phyloP scores from a whole-genome alignment of 2,329 filamentous ascomycete genomes.

The Botrytis aclada region DNA sequence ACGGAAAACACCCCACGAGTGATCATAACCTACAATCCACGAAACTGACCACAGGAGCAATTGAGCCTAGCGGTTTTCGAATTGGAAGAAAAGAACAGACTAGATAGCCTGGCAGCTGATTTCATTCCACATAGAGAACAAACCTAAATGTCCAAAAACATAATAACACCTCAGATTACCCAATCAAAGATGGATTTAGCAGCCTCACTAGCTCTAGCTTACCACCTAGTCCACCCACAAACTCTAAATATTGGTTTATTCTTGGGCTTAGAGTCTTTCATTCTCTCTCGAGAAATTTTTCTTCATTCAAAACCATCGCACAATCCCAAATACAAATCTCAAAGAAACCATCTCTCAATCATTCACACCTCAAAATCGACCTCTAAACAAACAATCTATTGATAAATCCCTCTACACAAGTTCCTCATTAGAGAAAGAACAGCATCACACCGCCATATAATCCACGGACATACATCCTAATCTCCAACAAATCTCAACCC shows the following conservation, averaged over 20 bases:
- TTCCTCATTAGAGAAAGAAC: neutral
- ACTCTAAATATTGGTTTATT: neutral
- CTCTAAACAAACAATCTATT: too few relatives aligned
- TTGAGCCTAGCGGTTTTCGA: neutral
- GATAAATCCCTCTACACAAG: rapidly evolving
- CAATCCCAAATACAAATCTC: too few relatives aligned
- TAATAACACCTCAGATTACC: neutral
- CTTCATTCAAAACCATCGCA: neutral
- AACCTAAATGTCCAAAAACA: neutral
- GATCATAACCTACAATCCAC: neutral
- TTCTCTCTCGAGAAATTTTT: neutral
- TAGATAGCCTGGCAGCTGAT: neutral
- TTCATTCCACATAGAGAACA: neutral
- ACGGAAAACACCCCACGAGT: neutral
- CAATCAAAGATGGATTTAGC: neutral
- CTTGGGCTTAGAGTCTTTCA: neutral
- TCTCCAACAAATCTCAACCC: neutral
- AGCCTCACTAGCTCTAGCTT: neutral
- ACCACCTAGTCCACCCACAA: neutral
- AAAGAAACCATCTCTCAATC: too few relatives aligned
- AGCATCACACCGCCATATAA: too few relatives aligned
- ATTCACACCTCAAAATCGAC: neutral
- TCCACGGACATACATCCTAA: neutral
- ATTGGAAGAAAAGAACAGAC: neutral
- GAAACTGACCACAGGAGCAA: neutral